Evolutionary conservation across 208 protist species (phyloP).

Genomic region (Crithidia fasciculata): DNA sequence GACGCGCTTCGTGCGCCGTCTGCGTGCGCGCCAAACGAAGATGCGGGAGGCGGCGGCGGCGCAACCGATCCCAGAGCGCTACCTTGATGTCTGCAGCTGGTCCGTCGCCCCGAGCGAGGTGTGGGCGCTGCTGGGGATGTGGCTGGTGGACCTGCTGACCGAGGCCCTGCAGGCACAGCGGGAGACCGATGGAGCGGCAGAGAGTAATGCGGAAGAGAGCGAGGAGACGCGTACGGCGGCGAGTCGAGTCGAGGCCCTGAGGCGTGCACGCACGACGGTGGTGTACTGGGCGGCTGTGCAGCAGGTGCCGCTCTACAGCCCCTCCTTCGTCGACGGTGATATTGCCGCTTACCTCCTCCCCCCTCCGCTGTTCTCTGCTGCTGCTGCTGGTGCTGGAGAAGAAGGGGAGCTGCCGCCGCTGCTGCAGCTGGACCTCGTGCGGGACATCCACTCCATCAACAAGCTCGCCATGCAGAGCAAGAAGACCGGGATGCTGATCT

Average conservation of each 20-base stretch:
- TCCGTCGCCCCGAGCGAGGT: slow-evolving; percentile 71
- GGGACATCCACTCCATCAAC: slow-evolving; percentile 98
- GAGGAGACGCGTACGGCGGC: neutral
- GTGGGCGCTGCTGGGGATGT: slow-evolving; percentile 74
- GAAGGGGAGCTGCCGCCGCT: neutral
- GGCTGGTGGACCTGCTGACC: slow-evolving; percentile 65
- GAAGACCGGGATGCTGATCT: slow-evolving; percentile 98
- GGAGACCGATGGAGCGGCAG: neutral
- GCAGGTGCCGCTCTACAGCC: slow-evolving; percentile 83
- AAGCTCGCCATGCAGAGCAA: slow-evolving; percentile 93
- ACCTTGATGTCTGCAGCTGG: slow-evolving; percentile 63
- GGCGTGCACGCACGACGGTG: slow-evolving; percentile 59
- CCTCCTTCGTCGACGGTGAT: slow-evolving; percentile 84
- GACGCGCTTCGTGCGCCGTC: slow-evolving; percentile 47
- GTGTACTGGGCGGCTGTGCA: slow-evolving; percentile 84
- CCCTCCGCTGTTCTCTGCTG: neutral
- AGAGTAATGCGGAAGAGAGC: neutral
- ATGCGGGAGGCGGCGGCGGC: slow-evolving; percentile 17
- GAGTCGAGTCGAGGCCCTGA: slow-evolving; percentile 33
- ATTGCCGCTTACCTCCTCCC: slow-evolving; percentile 65
- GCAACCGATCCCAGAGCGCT: slow-evolving; percentile 26
- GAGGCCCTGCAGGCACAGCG: slow-evolving; percentile 37
- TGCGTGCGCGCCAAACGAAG: slow-evolving; percentile 41
- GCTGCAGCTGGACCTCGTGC: slow-evolving; percentile 83
- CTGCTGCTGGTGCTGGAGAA: neutral